Conservation (phyloP, 2,329 filamentous ascomycete genomes). For the Scedosporium minutisporum region DNA sequence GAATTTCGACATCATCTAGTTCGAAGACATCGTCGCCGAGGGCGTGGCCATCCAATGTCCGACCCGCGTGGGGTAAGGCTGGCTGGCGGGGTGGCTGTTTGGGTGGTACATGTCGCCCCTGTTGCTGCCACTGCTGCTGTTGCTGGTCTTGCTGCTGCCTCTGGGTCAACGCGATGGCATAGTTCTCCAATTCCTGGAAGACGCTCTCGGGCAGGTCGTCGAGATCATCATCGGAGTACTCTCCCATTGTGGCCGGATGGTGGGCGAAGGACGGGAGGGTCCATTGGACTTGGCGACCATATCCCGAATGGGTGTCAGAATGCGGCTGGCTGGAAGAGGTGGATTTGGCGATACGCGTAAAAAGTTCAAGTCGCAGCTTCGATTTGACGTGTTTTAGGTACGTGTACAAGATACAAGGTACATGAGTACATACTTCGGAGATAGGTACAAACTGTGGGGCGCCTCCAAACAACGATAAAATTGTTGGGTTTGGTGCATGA, state of each 20-base stretch:
- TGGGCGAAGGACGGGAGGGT: not conserved
- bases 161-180: slow-evolving; percentile 53
- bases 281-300: not conserved
- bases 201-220: slow-evolving; percentile 48
- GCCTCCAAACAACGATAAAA: not conserved
- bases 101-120: slow-evolving; percentile 19
- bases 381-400: not conserved
- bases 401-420: not conserved
- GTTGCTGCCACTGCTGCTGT: slow-evolving; percentile 25
- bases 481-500: not conserved
- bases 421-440: not conserved
- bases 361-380: slow-evolving; percentile 5
- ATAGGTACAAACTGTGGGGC: not conserved
- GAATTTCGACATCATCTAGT: slow-evolving; percentile 47
- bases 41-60: slow-evolving; percentile 21
- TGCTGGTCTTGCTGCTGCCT: slow-evolving; percentile 13
- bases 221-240: slow-evolving; percentile 55
- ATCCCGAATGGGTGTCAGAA: too few relatives aligned
- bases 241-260: slow-evolving; percentile 31
- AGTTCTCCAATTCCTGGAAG: slow-evolving; percentile 53
- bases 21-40: slow-evolving; percentile 39
- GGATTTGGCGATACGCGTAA: not conserved
- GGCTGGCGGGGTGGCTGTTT: slow-evolving; percentile 1
- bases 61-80: not conserved
- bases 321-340: not conserved